Conservation (phyloP, 768 basidiomycete genomes). For the Mrakia gelida region DNA sequence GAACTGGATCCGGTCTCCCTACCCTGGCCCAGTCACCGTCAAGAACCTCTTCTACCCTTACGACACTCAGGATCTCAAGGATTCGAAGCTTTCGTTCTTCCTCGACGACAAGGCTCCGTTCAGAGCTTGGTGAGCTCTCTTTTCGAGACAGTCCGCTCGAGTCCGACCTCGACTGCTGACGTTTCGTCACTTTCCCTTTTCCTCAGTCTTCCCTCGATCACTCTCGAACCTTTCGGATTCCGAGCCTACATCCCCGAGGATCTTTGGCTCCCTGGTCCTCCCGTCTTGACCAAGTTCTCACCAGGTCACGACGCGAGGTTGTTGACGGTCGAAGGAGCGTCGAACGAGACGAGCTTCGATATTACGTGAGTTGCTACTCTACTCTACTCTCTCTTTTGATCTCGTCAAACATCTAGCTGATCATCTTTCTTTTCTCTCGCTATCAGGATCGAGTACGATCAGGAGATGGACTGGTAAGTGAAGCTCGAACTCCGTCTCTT, state of each 20-base stretch:
- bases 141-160: too few species aligned
- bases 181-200: too few species aligned
- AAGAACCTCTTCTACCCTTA: slow-evolving; percentile 77
- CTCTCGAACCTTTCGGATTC: slow-evolving; percentile 51
- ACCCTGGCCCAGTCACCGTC: slow-evolving; percentile 55
- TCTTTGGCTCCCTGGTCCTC: slow-evolving; percentile 53
- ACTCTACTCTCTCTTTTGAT: too few species aligned
- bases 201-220: background rate
- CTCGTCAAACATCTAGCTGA: too few species aligned
- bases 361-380: slow-evolving; percentile 52
- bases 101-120: background rate
- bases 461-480: slow-evolving; percentile 57
- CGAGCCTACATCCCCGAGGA: slow-evolving; percentile 69
- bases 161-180: too few species aligned
- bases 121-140: too few species aligned
- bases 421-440: too few species aligned
- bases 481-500: too few species aligned
- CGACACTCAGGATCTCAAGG: slow-evolving; percentile 57
- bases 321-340: slow-evolving; percentile 47
- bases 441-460: slow-evolving; percentile 82
- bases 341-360: slow-evolving; percentile 58
- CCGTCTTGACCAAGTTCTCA: slow-evolving; percentile 61
- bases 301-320: slow-evolving; percentile 85
- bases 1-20: slow-evolving; percentile 77
- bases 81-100: slow-evolving; percentile 48